Evolutionary conservation across 495 filamentous ascomycete genomes (phyloP), one percentile per base, ranked within the genome.

Genomic region (Annulohypoxylon nitens): DNA sequence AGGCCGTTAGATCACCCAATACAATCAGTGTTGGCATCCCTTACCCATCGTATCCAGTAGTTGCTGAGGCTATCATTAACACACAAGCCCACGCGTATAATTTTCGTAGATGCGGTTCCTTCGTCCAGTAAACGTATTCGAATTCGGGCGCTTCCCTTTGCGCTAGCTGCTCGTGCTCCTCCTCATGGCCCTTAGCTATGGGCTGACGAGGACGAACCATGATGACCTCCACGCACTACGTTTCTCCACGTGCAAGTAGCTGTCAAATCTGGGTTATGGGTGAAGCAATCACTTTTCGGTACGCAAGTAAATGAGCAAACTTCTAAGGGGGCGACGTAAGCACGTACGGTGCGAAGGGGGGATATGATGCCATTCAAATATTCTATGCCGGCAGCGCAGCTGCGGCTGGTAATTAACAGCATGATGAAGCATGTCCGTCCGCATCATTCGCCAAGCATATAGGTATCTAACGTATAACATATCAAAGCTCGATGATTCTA

Each of bases 31-130:
- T 20, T 5, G 10, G 20, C 12, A 10, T 5, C 45, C 26, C 70
- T 73, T 14, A 57, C 70, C 66, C 89, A 79, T 92, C 90, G 78
- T 91, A 92, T 61, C 90, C 90, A 34, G 87, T 88, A 18, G 88
- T 91, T 39, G 88, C 88, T 50, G 89, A 90, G 4, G 88, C 88
- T 68, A 91, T 77, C 78, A 88, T 89, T 57, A 91, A 81, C 34
- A 90, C 80, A 55, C 82, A 75, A 53, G 82, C 81, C 76, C 83
- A 83, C 36, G 81, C 84, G 68, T 91, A 91, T 30, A 91, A 84
- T 75, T 85, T 88, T 55, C 88, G 78, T 26, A 91, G 81, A 70
- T 88, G 86, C 4, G 88, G 86, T 51, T 90, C 87, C 68, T 78
- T 85, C 36, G 74, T 86, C 89, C 89, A 91, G 64, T 83, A 83